These are phyloP conservation scores for Kwoniella heveanensis DNA, from an alignment of 768 basidiomycete genomes.

Conservation along the genomic window DNA sequence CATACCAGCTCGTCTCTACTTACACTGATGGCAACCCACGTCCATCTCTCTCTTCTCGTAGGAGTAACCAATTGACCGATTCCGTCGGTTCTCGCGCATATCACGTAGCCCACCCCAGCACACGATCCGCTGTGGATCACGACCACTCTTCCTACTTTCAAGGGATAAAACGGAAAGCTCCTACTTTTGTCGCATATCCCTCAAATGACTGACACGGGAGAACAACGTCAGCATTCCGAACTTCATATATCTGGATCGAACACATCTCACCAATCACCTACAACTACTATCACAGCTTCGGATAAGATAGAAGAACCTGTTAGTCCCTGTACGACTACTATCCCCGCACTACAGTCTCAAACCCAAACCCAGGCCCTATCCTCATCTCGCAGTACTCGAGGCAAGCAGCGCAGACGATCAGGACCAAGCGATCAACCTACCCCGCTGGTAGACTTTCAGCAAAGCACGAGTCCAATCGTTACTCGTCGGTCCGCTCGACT, in stretches of 20 bases:
- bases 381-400: slow-evolving; percentile 14
- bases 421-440: background rate
- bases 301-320: slow-evolving; percentile 4
- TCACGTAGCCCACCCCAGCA: slow-evolving; percentile 1
- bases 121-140: background rate
- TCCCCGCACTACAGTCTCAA: background rate
- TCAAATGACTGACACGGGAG: slow-evolving; percentile 22
- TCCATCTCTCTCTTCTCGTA: background rate
- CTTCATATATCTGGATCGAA: slow-evolving; percentile 8
- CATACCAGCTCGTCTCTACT: background rate
- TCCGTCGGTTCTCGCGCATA: background rate
- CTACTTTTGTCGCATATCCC: background rate
- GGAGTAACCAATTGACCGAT: slow-evolving; percentile 6
- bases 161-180: slow-evolving; percentile 1
- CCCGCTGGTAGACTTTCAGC: background rate
- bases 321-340: slow-evolving; percentile 2
- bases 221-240: background rate
- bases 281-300: too few relatives aligned
- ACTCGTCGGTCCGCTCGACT: slow-evolving; percentile 37
- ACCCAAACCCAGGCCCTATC: background rate
- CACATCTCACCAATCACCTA: slow-evolving; percentile 3
- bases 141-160: slow-evolving; percentile 4
- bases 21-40: slow-evolving; percentile 9
- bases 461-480: background rate
- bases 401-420: slow-evolving; percentile 13